Evolutionary conservation across 2,329 filamentous ascomycete genomes (phyloP), one percentile per base, ranked within the genome.

Genomic region (Claviceps sorghi): DNA sequence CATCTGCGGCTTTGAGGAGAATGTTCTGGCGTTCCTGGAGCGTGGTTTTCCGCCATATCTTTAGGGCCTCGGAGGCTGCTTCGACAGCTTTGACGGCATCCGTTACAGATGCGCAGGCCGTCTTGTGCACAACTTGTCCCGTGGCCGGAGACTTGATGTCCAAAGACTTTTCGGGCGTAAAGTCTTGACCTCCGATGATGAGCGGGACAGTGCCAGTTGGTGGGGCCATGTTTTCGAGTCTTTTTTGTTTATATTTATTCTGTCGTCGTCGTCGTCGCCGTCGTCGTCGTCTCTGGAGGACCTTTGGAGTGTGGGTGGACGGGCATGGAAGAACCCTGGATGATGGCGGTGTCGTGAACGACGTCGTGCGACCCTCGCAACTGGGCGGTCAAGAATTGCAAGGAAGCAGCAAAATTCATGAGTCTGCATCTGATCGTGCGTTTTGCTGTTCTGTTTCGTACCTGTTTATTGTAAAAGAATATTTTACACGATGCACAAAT

Each of bases 1-100:
- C 67, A 9, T 82, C 78, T 10, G 83, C 82, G 0, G 84, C 82
- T 62, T 79, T 81, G 53, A 84, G 69, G 54, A 94, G 74, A 57
- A 94, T 80, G 57, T 84, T 78, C 38, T 86, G 80, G 41, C 85
- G 83, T 26, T 73, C 62, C 26, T 70, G 62, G 1, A 82, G 77
- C 46, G 78, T 80, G 2, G 77, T 77, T 57, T 76, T 77, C 44
- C 76, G 74, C 88, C 88, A 95, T 54, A 75, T 68, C 44, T 76
- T 76, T 65, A 87, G 83, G 1, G 88, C 86, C 15, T 72, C 71
- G n/a, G 80, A 71, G 0, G 86, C 86, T 6, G 72, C 67, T 29
- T 65, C 58, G 51, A 74, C 66, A 10, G 82, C 76, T 10, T 70
- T 67, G 19, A 76, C 67, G 30, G 82, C 82, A 56, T 78, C 72